Evolutionary conservation across 2,329 filamentous ascomycete genomes (phyloP).

Genomic region (Sphaceloma murrayae): DNA sequence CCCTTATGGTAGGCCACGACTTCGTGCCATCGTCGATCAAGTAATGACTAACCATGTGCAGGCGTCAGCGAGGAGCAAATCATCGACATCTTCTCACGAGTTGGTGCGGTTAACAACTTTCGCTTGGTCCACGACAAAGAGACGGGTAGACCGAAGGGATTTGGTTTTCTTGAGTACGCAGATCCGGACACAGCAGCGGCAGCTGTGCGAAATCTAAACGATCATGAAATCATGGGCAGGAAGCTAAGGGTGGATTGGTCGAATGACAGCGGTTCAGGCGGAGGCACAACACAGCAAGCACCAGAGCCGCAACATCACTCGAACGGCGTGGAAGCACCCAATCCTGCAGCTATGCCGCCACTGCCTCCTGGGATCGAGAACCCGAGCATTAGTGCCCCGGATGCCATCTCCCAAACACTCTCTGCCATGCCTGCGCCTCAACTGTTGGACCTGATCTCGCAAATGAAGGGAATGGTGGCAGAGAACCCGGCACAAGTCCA

Average conservation of each 20-base stretch:
- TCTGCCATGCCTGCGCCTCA: slow-evolving; percentile 77
- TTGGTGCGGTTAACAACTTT: slow-evolving; percentile 84
- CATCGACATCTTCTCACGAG: slow-evolving; percentile 81
- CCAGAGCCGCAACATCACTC: slow-evolving; percentile 19
- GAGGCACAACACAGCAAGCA: slow-evolving; percentile 23
- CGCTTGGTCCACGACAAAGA: slow-evolving; percentile 92
- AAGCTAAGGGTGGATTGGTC: slow-evolving; percentile 94
- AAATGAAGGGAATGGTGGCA: slow-evolving; percentile 86
- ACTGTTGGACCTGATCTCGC: slow-evolving; percentile 82
- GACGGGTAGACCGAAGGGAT: slow-evolving; percentile 88
- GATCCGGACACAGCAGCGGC: slow-evolving; percentile 87
- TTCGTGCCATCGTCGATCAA: background rate
- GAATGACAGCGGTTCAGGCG: slow-evolving; percentile 56
- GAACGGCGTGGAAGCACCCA: slow-evolving; percentile 36
- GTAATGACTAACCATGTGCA: slow-evolving; percentile 31
- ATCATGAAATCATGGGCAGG: slow-evolving; percentile 88
- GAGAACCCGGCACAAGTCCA: slow-evolving; percentile 74
- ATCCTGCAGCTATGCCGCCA: slow-evolving; percentile 56
- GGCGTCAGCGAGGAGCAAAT: slow-evolving; percentile 95
- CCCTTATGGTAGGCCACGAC: slow-evolving; percentile 54
- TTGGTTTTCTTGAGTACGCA: slow-evolving; percentile 91
- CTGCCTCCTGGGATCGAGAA: slow-evolving; percentile 79
- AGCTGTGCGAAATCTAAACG: slow-evolving; percentile 89
- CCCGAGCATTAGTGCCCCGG: slow-evolving; percentile 70
- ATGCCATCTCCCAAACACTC: slow-evolving; percentile 86